Evolutionary conservation across 202 grass and related monocot species (phyloP), one percentile per base, ranked within the genome.

Genomic region (Elaeis oleifera): DNA sequence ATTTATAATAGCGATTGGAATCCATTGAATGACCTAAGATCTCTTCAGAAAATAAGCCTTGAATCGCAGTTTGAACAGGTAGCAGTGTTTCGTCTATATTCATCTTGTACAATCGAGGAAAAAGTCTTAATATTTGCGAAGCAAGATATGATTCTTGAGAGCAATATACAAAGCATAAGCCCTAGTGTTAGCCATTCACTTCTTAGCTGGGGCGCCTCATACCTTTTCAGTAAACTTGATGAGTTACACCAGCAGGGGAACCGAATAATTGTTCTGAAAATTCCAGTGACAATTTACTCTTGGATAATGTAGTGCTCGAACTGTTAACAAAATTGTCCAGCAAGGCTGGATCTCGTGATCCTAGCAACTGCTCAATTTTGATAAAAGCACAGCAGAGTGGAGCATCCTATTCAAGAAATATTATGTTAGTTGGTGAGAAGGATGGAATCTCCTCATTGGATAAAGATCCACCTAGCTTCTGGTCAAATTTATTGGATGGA

Each of bases 1-100:
- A 92, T 97, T 53, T 97, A 86, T 69, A 26, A 77, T 59, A 91
- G 87, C 67, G 92, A 92, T 67, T 97, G 88, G 92, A 97, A 89
- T 79, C 88, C 92, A 0, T 64, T 68, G 70, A 97, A 92, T 85
- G 92, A 97, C 49, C 74, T 85, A 54, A 84, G 82, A 68, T 68
- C 56, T 61, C 79, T 97, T 54, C 85, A 92, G 55, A 89, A 27
- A 77, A 81, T 92, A 65, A 97, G 54, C 56, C 79, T 97, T 59
- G 76, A 92, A 76, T 83, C 84, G 52, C 65, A 70, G 56, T 66
- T 56, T 79, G 72, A 81, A 23, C 67, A 22, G 15, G 65, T 92
- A 55, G 63, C 72, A 16, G 56, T 97, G 70, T 88, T 97, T 77
- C 87, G 92, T 63, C 27, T 97, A 8, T 97, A 92, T 71, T 84